Base-by-base conservation (phyloP, 257 asterid genomes). In the Coffea canephora region DNA sequence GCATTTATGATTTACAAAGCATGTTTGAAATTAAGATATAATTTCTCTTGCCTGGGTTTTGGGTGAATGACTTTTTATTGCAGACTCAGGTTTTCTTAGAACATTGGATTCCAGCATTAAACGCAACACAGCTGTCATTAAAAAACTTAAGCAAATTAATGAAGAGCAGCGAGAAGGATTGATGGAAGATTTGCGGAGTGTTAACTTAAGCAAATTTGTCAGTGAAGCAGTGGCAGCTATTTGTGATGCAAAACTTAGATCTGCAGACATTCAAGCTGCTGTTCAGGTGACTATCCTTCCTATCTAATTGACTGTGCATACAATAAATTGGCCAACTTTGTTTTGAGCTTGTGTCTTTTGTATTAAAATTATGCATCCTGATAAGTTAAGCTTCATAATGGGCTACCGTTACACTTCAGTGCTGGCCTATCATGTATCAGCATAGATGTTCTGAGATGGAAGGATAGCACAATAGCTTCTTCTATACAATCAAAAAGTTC, bases 141-240 rank as follows among this genome's bases (percentile, higher is more conserved):
- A 96, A 87, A 96, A 96, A 81, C 88, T 96, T 77, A 96, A 94
- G 88, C 99, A 90, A 87, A 96, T 96, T 80, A 96, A 90, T 87
- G 99, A 96, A 69, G 98, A 96, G 87, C 97, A 86, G 89, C 88
- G 91, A 79, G 98, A 94, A 86, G 92, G 97, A 80, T 87, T 96
- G 78, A 91, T 91, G 95, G 99, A 96, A 82, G 99, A 96, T 83
- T 82, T 96, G 84, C 97, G 97, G 15, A 84, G 91, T 91, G 98
- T 96, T 71, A 96, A 96, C 84, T 85, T 96, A 80, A 96, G 97
- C 90, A 96, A 96, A 86, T 96, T 96, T 85, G 97, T 96, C 43
- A 94, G 98, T 88, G 99, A 96, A 87, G 99, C 97, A 39, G 98
- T 96, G 78, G 86, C 97, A 62, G 95, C 98, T 82, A 96, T 96